These are phyloP conservation scores for Aspergillus quadrilineatus DNA, from an alignment of 2,329 filamentous ascomycete genomes.

Conservation along the genomic window DNA sequence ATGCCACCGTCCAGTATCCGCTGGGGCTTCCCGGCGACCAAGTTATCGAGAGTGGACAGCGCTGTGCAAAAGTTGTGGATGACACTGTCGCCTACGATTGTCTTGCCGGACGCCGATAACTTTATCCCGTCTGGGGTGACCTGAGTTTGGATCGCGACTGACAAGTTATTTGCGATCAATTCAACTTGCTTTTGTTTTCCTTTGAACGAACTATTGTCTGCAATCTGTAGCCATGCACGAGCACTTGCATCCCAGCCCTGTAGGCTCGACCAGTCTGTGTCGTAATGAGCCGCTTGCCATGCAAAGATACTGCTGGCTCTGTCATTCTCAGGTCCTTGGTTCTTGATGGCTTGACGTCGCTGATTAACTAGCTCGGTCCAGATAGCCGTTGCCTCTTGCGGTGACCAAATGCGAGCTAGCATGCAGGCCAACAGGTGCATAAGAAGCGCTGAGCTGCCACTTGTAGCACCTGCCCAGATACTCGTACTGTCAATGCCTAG, in stretches of 20 bases:
- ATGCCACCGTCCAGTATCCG: constrained; percentile 2
- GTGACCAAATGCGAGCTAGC: constrained; percentile 11
- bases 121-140: not conserved
- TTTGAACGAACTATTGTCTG: constrained; percentile 7
- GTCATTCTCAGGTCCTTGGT: not conserved
- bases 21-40: constrained; percentile 7
- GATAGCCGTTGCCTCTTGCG: constrained; percentile 10
- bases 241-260: constrained; percentile 14
- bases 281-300: constrained; percentile 2
- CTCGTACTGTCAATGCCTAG: constrained; percentile 10
- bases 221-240: constrained; percentile 9
- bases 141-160: constrained; percentile 5
- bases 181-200: constrained; percentile 2
- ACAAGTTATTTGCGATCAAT: constrained; percentile 10
- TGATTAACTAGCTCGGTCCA: constrained; percentile 9
- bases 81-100: constrained; percentile 4
- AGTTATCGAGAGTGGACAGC: constrained; percentile 1
- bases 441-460: not conserved
- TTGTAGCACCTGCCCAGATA: constrained; percentile 13
- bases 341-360: constrained; percentile 3
- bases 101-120: not conserved
- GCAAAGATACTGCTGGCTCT: not conserved
- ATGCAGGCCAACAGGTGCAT: constrained; percentile 15
- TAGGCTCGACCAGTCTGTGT: not conserved
- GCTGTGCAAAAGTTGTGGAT: constrained; percentile 1